These are phyloP conservation scores for Ananas comosus DNA, from an alignment of 176 grass and related monocot species.

Conservation along the genomic window DNA sequence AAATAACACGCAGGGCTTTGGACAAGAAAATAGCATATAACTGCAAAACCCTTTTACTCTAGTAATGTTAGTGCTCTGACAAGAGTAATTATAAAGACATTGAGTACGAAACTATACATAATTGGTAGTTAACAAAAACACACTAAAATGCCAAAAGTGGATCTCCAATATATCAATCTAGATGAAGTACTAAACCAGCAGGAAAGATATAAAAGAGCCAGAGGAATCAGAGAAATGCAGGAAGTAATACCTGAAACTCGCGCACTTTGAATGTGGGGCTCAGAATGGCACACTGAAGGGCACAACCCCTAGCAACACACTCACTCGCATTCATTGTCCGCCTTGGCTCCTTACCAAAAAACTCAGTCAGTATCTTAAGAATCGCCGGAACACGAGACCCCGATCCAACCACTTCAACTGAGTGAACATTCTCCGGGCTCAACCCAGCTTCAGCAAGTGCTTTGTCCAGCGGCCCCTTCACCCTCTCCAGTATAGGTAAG, in stretches of 20 bases:
- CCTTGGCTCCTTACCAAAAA: constrained; percentile 78
- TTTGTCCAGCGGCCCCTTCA: constrained; percentile 66
- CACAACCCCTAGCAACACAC: constrained; percentile 75
- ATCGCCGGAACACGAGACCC: constrained; percentile 79
- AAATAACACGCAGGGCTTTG: too few species aligned
- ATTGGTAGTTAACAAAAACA: too few species aligned
- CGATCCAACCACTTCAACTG: constrained; percentile 89
- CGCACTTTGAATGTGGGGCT: constrained; percentile 95
- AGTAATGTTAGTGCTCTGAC: too few species aligned
- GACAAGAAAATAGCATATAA: too few species aligned
- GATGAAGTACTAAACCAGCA: neutral
- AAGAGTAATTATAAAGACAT: too few species aligned
- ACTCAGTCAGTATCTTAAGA: constrained; percentile 76
- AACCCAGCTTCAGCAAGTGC: constrained; percentile 61
- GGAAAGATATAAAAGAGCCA: neutral
- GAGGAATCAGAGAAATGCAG: neutral
- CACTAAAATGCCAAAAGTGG: too few species aligned
- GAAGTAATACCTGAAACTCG: constrained; percentile 67
- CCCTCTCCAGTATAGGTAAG: constrained; percentile 50
- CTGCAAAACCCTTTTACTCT: too few species aligned
- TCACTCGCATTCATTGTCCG: constrained; percentile 91
- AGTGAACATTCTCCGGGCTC: constrained; percentile 50
- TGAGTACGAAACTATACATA: too few species aligned
- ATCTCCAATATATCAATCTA: too few species aligned
- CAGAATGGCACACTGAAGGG: constrained; percentile 76